phyloP scores from a whole-genome alignment of 2,329 filamentous ascomycete species.

The Nigrospora oryzae region DNA sequence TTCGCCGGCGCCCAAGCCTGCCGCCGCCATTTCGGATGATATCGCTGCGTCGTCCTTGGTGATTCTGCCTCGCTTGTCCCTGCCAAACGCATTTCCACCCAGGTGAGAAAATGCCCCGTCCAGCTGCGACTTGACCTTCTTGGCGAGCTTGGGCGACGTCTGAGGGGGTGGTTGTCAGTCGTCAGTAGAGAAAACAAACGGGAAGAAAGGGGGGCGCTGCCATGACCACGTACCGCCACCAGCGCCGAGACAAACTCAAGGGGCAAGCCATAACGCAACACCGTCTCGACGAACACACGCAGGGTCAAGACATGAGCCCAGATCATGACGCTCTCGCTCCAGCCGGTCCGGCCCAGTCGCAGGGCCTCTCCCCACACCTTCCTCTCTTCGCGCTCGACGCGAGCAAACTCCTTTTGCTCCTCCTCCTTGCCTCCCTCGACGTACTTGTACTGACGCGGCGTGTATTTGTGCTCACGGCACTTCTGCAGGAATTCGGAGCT shows the following conservation, averaged over 20 bases:
- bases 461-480: slow-evolving; percentile 88
- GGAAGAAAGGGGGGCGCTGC: not conserved
- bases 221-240: slow-evolving; percentile 58
- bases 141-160: slow-evolving; percentile 74
- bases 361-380: slow-evolving; percentile 91
- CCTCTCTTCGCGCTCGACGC: slow-evolving; percentile 68
- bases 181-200: not conserved
- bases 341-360: slow-evolving; percentile 79
- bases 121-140: slow-evolving; percentile 71
- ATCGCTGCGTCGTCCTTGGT: slow-evolving; percentile 79
- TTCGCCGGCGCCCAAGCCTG: slow-evolving; percentile 54
- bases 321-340: slow-evolving; percentile 92
- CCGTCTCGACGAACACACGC: slow-evolving; percentile 93
- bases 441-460: slow-evolving; percentile 88
- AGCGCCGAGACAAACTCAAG: slow-evolving; percentile 81
- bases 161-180: slow-evolving; percentile 26
- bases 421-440: slow-evolving; percentile 84
- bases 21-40: slow-evolving; percentile 76
- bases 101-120: slow-evolving; percentile 86
- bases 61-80: slow-evolving; percentile 88
- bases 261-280: slow-evolving; percentile 90
- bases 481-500: slow-evolving; percentile 83
- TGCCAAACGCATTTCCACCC: slow-evolving; percentile 85
- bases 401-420: slow-evolving; percentile 79
- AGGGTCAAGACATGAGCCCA: slow-evolving; percentile 90